Base-by-base conservation (phyloP, 1,284 basidiomycete species). In the Malassezia japonica region DNA sequence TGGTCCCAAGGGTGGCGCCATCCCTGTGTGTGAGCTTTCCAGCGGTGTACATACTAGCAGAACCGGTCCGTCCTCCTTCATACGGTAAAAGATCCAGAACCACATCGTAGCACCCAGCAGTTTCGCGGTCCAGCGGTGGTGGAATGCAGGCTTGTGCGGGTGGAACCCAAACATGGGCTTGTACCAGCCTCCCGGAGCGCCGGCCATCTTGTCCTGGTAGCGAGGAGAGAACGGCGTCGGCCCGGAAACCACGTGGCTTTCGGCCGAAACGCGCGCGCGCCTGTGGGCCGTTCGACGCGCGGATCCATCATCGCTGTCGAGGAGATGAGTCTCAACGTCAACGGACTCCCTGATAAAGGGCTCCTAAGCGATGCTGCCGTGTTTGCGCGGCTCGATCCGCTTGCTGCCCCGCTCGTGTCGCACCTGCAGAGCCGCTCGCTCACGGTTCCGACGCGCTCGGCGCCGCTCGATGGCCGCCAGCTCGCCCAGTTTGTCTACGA, bases 41-140 rank as follows among this genome's bases (percentile, higher is more conserved):
- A n/a, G n/a, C n/a, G n/a, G 16, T 1, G 8, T 23, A 55, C 47
- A 16, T 57, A 72, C 70, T 34, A 72, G 55, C 18, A 72, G 46
- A 32, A 71, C 68, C 24, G 70, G 61, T 27, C 70, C 70, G 42
- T 72, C 70, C 52, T 72, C 65, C 53, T 65, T 69, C 34, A 62
- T 64, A 12, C 70, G 54, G 51, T 71, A 71, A 33, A 72, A 61
- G 53, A 72, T 66, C 63, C 62, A 72, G 55, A 72, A 72, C 67
- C 66, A 69, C 68, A 71, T 70, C 37, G 65, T 64, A 5, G 60
- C 70, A 24, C 70, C 70, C 16, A 72, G 55, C 15, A 72, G 41
- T 50, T 64, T 66, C 38, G 70, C 66, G 5, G 57, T 59, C 48
- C 53, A 62, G 10, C 65, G 50, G 49, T 72, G 70, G 45, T 60